Evolutionary conservation across 306 rosid species (phyloP).

Genomic region (Castanopsis chinensis): DNA sequence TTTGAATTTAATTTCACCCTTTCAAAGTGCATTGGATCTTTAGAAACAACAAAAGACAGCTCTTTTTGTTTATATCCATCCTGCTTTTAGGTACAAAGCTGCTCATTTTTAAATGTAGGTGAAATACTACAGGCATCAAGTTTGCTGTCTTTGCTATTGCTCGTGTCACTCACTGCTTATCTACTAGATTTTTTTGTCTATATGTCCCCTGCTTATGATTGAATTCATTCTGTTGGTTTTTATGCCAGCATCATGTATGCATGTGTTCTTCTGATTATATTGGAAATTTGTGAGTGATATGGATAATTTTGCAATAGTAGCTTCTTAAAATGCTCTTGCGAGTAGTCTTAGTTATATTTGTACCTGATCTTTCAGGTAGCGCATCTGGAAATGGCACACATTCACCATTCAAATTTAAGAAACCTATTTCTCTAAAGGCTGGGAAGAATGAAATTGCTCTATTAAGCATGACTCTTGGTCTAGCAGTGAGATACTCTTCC

Average conservation of each 20-base stretch:
- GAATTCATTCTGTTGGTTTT: not conserved
- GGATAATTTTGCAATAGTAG: not conserved
- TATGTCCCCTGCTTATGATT: not conserved
- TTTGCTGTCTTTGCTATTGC: not conserved
- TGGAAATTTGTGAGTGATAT: not conserved
- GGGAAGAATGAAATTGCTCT: constrained; percentile 87
- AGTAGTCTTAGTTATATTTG: constrained; percentile 3
- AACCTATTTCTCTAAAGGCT: constrained; percentile 61
- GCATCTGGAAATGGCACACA: constrained; percentile 85
- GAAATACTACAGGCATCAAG: not conserved
- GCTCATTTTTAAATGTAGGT: not conserved
- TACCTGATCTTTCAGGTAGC: constrained; percentile 51
- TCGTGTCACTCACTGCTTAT: not conserved
- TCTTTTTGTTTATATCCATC: not conserved
- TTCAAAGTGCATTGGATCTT: not conserved
- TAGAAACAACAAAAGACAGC: not conserved
- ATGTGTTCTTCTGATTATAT: not conserved
- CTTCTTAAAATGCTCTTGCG: not conserved
- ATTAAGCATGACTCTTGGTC: constrained; percentile 87
- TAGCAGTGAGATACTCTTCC: constrained; percentile 47
- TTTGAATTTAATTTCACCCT: not conserved
- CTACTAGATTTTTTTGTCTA: not conserved
- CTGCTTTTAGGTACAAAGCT: not conserved
- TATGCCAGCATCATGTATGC: not conserved
- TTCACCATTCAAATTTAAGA: constrained; percentile 56